Evolutionary conservation across 306 rosid genomes (phyloP).

Genomic region (Quercus gilva): DNA sequence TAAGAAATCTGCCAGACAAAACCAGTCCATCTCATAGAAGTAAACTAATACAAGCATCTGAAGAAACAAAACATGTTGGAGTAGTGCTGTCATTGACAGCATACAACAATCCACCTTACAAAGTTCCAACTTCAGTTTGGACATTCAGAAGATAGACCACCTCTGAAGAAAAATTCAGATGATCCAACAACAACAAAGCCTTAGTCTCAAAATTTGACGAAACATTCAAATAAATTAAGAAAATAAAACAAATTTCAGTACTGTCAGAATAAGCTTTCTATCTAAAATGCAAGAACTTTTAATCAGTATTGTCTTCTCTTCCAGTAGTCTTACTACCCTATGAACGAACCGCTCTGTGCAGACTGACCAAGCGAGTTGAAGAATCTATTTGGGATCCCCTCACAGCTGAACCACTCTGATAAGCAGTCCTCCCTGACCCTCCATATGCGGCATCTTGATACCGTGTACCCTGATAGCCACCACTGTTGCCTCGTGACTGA

Average conservation of each 20-base stretch:
- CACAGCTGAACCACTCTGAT: constrained; percentile 42
- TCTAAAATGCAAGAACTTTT: not conserved
- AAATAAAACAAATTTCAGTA: not conserved
- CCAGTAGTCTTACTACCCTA: constrained; percentile 14
- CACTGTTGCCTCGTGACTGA: constrained; percentile 41
- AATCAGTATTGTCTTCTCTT: not conserved
- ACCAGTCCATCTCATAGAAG: not conserved
- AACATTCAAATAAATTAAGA: not conserved
- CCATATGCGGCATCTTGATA: constrained; percentile 57
- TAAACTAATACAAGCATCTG: not conserved
- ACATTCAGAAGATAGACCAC: not conserved
- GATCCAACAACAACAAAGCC: not conserved
- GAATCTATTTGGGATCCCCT: constrained; percentile 71
- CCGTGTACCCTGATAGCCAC: constrained; percentile 51
- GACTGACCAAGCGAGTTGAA: constrained; percentile 83
- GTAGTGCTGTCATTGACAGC: not conserved
- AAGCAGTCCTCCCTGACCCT: constrained; percentile 57
- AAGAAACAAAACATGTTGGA: not conserved
- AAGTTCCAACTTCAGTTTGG: not conserved
- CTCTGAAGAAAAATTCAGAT: not conserved
- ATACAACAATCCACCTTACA: not conserved
- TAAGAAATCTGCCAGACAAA: not conserved
- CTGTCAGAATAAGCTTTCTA: not conserved
- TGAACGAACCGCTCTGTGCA: constrained; percentile 59
- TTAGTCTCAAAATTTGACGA: no score